Conservation (phyloP, 116 monocot genomes). For the Papilionanthe hybrid region DNA sequence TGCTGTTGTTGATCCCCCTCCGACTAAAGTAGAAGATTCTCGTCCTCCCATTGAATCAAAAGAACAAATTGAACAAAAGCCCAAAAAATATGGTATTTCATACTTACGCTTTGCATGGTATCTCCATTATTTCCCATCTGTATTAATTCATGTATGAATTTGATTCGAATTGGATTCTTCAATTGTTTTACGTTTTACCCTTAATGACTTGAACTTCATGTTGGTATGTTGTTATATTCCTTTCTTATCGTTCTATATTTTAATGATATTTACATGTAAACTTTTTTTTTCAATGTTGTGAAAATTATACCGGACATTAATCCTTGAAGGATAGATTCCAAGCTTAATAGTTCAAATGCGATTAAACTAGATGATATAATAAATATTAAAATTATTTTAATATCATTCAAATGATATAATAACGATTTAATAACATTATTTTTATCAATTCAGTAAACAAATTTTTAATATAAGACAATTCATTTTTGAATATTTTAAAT, state of each 20-base stretch:
- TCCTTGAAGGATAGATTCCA: too few species aligned
- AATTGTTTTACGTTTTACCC: neutral
- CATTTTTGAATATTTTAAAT: too few species aligned
- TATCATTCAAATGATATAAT: too few species aligned
- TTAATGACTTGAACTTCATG: neutral
- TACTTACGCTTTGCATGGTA: neutral
- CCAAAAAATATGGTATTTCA: slow-evolving; percentile 64
- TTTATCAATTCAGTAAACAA: too few species aligned
- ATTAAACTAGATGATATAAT: too few species aligned
- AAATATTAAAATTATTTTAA: too few species aligned
- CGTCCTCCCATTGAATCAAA: slow-evolving; percentile 17
- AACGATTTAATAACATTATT: too few species aligned
- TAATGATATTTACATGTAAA: neutral
- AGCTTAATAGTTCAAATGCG: too few species aligned
- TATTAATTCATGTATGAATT: neutral
- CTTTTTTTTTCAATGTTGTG: too few species aligned
- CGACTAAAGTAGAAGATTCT: slow-evolving; percentile 33
- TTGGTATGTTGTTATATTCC: neutral
- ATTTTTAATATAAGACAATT: too few species aligned
- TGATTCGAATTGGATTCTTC: too few species aligned
- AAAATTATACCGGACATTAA: too few species aligned
- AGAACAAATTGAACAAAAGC: slow-evolving; percentile 14
- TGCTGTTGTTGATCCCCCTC: slow-evolving; percentile 31
- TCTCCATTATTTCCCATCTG: neutral
- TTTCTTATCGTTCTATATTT: neutral